Conservation (phyloP, 1,284 basidiomycete genomes). For the Leccinum subspadiceum region DNA sequence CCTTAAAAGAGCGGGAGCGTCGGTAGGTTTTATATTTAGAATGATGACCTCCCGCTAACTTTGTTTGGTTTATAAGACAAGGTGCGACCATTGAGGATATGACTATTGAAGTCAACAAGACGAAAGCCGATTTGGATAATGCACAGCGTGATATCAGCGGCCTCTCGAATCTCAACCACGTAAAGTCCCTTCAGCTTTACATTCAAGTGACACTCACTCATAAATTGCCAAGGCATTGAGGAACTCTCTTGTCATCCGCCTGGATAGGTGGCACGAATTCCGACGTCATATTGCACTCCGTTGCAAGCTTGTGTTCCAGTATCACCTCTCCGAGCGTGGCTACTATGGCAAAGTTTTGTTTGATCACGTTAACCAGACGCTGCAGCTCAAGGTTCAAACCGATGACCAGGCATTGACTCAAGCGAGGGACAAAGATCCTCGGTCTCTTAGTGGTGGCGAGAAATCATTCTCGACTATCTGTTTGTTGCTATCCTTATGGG, state of each 20-base stretch:
- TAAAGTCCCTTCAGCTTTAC: constrained; percentile 25
- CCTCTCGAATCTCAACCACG: constrained; percentile 65
- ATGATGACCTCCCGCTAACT: constrained; percentile 2
- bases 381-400: constrained; percentile 78
- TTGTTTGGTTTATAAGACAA: constrained; percentile 44
- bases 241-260: constrained; percentile 62
- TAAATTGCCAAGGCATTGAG: constrained; percentile 50
- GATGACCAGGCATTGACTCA: constrained; percentile 72
- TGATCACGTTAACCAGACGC: constrained; percentile 68
- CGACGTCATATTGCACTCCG: constrained; percentile 82
- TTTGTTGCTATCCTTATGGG: constrained; percentile 91
- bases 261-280: constrained; percentile 83
- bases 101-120: constrained; percentile 63
- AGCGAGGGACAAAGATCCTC: constrained; percentile 71
- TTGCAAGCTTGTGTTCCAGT: constrained; percentile 81
- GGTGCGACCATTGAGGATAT: constrained; percentile 80
- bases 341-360: constrained; percentile 86
- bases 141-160: constrained; percentile 62
- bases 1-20: constrained; percentile 70
- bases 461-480: constrained; percentile 98
- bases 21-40: constrained; percentile 40
- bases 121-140: constrained; percentile 52
- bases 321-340: constrained; percentile 81
- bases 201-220: neutral
- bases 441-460: constrained; percentile 88